Evolutionary conservation across 2,329 filamentous ascomycete species (phyloP).

Genomic region (Apiospora malaysiana): DNA sequence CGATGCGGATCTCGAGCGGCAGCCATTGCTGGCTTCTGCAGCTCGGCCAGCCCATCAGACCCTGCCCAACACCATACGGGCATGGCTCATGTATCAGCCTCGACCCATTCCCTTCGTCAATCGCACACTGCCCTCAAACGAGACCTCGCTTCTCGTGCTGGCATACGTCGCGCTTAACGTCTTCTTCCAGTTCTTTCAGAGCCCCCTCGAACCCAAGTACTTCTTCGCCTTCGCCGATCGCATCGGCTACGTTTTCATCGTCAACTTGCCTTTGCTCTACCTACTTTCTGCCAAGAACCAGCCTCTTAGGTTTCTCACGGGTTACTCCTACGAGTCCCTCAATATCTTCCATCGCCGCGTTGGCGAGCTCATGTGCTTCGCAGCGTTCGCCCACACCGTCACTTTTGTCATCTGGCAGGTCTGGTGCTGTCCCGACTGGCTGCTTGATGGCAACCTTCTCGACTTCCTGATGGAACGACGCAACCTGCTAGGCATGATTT

Average conservation of each 20-base stretch:
- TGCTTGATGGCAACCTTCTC: slow-evolving; percentile 45
- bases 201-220: slow-evolving; percentile 52
- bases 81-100: slow-evolving; percentile 62
- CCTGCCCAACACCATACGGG: neutral
- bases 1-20: slow-evolving; percentile 42
- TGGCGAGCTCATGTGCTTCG: slow-evolving; percentile 66
- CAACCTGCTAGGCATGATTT: slow-evolving; percentile 58
- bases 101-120: slow-evolving; percentile 61
- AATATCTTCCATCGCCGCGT: slow-evolving; percentile 70
- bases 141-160: slow-evolving; percentile 57
- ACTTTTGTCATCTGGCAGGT: slow-evolving; percentile 64
- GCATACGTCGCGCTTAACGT: slow-evolving; percentile 59
- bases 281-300: slow-evolving; percentile 71
- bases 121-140: slow-evolving; percentile 62
- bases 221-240: slow-evolving; percentile 65
- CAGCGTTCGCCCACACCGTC: slow-evolving; percentile 59
- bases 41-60: neutral
- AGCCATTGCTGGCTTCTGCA: slow-evolving; percentile 39
- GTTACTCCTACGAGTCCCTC: slow-evolving; percentile 68
- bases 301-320: slow-evolving; percentile 64
- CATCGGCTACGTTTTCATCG: slow-evolving; percentile 57
- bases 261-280: slow-evolving; percentile 61
- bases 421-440: slow-evolving; percentile 54
- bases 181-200: slow-evolving; percentile 62
- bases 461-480: slow-evolving; percentile 58